Evolutionary conservation across 108 stramenopile genomes (phyloP).

Genomic region (Tribonema minus): DNA sequence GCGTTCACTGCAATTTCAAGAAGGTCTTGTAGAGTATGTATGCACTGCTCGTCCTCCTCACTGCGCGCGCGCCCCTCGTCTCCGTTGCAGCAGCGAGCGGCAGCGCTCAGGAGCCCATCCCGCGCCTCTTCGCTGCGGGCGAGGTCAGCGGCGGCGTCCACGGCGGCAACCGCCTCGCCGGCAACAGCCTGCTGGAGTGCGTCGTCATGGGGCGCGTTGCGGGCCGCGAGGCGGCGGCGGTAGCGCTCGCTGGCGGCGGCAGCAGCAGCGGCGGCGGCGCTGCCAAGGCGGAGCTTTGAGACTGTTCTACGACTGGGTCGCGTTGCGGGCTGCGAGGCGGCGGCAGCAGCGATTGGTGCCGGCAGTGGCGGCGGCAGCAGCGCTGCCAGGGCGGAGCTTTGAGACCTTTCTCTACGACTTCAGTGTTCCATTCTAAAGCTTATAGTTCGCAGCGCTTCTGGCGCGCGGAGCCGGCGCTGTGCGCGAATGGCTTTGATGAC

Average conservation of each 20-base stretch:
- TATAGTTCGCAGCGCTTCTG: too few species aligned
- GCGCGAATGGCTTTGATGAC: too few species aligned
- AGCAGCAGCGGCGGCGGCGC: neutral
- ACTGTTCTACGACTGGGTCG: neutral
- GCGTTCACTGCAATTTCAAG: neutral
- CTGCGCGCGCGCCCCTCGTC: too few species aligned
- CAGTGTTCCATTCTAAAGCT: too few species aligned
- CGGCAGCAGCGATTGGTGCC: neutral
- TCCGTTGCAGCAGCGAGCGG: neutral
- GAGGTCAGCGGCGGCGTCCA: conserved; percentile 60
- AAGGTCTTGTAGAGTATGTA: conserved; percentile 62
- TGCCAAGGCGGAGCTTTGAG: neutral
- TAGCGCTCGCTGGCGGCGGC: neutral
- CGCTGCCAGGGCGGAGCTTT: too few species aligned
- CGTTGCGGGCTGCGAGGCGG: neutral
- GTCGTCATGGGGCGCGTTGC: conserved; percentile 77
- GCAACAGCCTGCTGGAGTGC: conserved; percentile 80
- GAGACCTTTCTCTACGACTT: too few species aligned
- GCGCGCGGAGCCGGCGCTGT: too few species aligned
- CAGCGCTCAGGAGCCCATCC: neutral
- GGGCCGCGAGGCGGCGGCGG: conserved; percentile 56
- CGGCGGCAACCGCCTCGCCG: conserved; percentile 66
- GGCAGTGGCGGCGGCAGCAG: neutral
- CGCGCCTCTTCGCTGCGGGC: conserved; percentile 62
- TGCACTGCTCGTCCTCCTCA: too few species aligned